phyloP scores from a whole-genome alignment of 768 basidiomycete genomes.

The Thelephora ganbajun region DNA sequence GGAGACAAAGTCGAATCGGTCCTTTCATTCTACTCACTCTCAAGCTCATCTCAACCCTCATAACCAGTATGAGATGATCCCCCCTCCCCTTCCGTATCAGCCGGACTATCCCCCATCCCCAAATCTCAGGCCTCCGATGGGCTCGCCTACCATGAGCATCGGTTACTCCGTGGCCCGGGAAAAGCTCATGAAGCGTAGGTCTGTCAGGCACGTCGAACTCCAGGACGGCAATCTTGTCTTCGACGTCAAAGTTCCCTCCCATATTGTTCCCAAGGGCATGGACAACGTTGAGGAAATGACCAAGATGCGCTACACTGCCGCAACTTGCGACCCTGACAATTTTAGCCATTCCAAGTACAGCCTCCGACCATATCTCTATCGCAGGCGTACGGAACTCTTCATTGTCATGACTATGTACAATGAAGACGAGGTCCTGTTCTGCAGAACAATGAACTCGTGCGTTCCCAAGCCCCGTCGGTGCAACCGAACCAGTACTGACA shows the following conservation, averaged over 20 bases:
- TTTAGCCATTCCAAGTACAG: conserved; percentile 70
- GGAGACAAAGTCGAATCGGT: conserved; percentile 41
- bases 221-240: conserved; percentile 75
- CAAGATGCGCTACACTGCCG: conserved; percentile 81
- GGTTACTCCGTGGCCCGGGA: conserved; percentile 62
- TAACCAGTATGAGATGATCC: conserved; percentile 38
- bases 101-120: conserved; percentile 46
- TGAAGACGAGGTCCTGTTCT: conserved; percentile 73
- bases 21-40: conserved; percentile 48
- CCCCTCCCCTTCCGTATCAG: conserved; percentile 48
- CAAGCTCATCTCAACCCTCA: conserved; percentile 54
- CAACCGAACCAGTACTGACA: conserved; percentile 1
- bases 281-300: conserved; percentile 56
- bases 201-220: conserved; percentile 67
- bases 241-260: conserved; percentile 67
- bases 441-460: conserved; percentile 74
- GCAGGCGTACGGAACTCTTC: conserved; percentile 80
- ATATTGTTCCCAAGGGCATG: conserved; percentile 60
- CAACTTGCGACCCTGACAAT: conserved; percentile 82
- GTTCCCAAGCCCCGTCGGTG: conserved; percentile 15
- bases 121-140: conserved; percentile 15
- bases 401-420: conserved; percentile 98
- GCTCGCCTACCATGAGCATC: conserved; percentile 27
- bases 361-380: conserved; percentile 64
- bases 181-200: conserved; percentile 72